A percentile compares a stretch with the other conserved stretches of the same genome.
Conservation (phyloP, 129 eudicot species). For the Ambrosia artemisiifolia region DNA sequence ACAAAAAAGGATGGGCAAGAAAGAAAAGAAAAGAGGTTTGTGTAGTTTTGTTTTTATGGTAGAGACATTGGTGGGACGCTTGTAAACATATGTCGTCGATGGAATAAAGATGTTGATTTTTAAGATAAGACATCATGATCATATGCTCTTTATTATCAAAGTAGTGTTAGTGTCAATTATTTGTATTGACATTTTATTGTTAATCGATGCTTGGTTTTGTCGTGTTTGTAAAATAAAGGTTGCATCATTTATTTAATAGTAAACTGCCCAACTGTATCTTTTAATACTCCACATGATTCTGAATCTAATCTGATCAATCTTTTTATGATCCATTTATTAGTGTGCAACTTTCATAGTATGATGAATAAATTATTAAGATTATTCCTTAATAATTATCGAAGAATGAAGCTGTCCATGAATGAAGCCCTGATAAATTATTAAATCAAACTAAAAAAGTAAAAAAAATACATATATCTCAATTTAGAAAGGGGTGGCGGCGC, state of each 20-base stretch:
- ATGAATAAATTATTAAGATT: background rate
- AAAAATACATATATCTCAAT: no score
- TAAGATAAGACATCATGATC: background rate
- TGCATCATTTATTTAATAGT: background rate
- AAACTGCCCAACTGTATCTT: background rate
- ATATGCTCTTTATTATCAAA: conserved; percentile 1
- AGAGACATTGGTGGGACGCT: conserved; percentile 20
- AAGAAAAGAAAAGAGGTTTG: conserved; percentile 6
- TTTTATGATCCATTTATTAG: background rate
- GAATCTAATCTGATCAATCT: background rate
- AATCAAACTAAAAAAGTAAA: no score
- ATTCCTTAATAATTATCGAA: no score
- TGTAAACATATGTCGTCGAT: conserved; percentile 26
- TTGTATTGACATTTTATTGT: conserved; percentile 1
- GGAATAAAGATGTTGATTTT: conserved; percentile 24
- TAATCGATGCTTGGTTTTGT: background rate
- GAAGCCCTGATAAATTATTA: no score
- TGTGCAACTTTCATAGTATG: background rate
- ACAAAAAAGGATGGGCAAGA: conserved; percentile 4
- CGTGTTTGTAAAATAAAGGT: no score
- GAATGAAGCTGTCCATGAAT: no score
- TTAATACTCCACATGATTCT: background rate
- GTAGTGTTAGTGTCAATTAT: background rate
- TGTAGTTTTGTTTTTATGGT: conserved; percentile 10
- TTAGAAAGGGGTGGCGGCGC: no score